Evolutionary conservation across 2,329 filamentous ascomycete genomes (phyloP).

Genomic region (Hymenoscyphus fructigenus): DNA sequence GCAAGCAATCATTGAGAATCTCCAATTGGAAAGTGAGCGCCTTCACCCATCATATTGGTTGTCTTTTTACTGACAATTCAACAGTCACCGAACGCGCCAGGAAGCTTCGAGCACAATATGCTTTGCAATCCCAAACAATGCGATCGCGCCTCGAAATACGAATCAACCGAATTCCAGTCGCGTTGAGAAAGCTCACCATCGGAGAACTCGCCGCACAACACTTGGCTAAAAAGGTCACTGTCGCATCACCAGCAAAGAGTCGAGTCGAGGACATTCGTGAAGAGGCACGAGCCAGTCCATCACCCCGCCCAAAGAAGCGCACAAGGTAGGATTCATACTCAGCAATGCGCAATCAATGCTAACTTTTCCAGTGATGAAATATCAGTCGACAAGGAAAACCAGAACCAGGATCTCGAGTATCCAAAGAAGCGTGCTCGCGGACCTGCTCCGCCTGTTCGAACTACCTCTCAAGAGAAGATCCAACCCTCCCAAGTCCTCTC

Average conservation of each 20-base stretch:
- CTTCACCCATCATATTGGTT: conserved; percentile 3
- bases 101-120: conserved; percentile 85
- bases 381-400: conserved; percentile 78
- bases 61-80: conserved; percentile 20
- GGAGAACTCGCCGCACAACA: conserved; percentile 60
- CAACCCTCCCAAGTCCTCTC: conserved; percentile 67
- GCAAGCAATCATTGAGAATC: conserved; percentile 82
- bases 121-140: conserved; percentile 81
- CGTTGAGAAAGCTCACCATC: conserved; percentile 77
- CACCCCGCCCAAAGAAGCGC: conserved; percentile 45
- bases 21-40: conserved; percentile 78
- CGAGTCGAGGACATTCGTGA: conserved; percentile 27
- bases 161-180: conserved; percentile 84
- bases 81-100: conserved; percentile 84
- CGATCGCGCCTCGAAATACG: conserved; percentile 87
- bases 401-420: conserved; percentile 66
- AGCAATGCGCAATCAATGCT: conserved; percentile 23
- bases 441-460: conserved; percentile 35
- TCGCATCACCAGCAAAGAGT: conserved; percentile 16
- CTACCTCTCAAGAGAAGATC: conserved; percentile 44
- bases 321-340: conserved; percentile 47
- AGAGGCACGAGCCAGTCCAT: conserved; percentile 28
- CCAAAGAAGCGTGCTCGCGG: conserved; percentile 63
- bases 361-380: conserved; percentile 57
- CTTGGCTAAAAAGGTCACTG: conserved; percentile 29